These are phyloP conservation scores for Trichoderma sp. DNA, from an alignment of 2,329 filamentous ascomycete species.

Conservation along the genomic window DNA sequence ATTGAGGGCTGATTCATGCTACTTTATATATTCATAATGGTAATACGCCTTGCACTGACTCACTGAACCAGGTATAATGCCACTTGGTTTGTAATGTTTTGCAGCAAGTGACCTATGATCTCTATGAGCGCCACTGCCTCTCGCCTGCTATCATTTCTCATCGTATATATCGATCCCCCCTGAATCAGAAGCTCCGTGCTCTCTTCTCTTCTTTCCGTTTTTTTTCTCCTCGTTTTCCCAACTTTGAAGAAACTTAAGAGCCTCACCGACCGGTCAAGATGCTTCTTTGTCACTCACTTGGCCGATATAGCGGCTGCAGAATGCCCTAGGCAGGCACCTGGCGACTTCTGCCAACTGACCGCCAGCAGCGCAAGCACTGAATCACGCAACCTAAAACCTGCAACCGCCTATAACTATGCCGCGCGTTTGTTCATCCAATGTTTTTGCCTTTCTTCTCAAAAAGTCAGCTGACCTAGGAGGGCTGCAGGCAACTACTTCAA, in stretches of 20 bases:
- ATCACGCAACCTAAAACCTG: neutral
- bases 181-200: neutral
- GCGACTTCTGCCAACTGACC: neutral
- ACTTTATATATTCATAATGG: no score
- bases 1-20: neutral
- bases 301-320: neutral
- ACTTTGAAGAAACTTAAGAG: neutral
- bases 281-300: neutral
- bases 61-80: neutral
- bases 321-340: neutral
- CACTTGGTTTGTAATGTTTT: neutral
- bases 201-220: neutral
- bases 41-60: neutral
- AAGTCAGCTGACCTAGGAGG: neutral
- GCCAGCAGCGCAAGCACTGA: neutral
- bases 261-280: neutral
- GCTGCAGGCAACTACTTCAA: neutral
- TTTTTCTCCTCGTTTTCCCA: neutral
- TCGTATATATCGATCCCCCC: neutral
- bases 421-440: neutral
- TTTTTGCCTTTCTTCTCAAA: neutral
- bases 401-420: neutral
- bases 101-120: neutral
- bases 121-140: neutral
- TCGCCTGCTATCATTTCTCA: neutral